phyloP scores from a whole-genome alignment of 2,329 filamentous ascomycete species.

The Albophoma yamanashiensis region DNA sequence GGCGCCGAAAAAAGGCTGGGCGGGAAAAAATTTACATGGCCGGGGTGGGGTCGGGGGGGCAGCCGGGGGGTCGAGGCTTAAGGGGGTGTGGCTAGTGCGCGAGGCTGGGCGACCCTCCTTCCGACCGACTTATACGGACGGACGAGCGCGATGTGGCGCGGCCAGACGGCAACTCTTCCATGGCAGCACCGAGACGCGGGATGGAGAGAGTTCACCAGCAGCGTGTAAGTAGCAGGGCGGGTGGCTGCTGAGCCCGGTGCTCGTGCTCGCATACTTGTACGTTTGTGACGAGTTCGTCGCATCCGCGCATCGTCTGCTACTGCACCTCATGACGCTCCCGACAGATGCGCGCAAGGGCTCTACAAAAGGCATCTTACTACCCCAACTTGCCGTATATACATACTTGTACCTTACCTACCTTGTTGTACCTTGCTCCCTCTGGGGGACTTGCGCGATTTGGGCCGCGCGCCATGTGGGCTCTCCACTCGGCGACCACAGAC shows the following conservation, averaged over 20 bases:
- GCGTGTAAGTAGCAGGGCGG: too few species aligned
- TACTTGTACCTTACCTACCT: too few species aligned
- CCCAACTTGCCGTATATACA: neutral
- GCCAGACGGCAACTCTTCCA: too few species aligned
- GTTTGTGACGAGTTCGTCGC: too few species aligned
- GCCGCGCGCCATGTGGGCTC: neutral
- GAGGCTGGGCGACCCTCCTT: neutral
- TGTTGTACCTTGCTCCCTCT: neutral
- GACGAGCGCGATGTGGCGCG: too few species aligned
- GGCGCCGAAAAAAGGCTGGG: constrained; percentile 19
- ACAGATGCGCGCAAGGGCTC: neutral
- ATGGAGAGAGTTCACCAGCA: too few species aligned
- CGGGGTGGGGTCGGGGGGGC: constrained; percentile 7
- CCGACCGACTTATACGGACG: too few species aligned
- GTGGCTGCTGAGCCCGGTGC: too few species aligned
- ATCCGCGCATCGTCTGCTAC: neutral
- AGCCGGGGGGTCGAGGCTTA: constrained; percentile 2
- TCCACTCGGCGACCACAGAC: neutral
- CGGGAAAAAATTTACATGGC: constrained; percentile 24
- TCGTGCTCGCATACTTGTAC: too few species aligned
- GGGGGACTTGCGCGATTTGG: neutral
- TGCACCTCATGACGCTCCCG: neutral
- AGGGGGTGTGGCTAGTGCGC: constrained; percentile 6
- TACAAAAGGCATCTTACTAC: too few species aligned
- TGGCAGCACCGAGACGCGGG: too few species aligned